A percentile compares a stretch with the other conserved stretches of the same genome.
These are phyloP conservation scores for Juncus inflexus DNA, from an alignment of 176 grass and related monocot genomes.

Conservation along the genomic window DNA sequence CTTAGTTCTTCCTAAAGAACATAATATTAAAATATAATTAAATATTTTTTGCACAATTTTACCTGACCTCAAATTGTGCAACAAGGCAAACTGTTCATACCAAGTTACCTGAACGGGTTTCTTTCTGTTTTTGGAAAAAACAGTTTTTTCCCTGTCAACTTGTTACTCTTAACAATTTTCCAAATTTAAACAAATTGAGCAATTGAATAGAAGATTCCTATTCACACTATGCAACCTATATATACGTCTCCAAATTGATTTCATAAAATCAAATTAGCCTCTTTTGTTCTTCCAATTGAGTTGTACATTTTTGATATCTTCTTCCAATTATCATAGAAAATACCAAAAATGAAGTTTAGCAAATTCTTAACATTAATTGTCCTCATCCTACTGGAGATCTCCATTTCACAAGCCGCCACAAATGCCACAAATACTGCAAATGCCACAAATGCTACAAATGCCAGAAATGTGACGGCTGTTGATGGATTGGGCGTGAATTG, in stretches of 20 bases:
- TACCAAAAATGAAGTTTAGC: not conserved
- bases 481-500: constrained; percentile 60
- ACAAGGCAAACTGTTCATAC: no score
- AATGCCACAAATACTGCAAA: not conserved
- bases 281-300: not conserved
- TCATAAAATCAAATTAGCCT: not conserved
- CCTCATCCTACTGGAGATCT: not conserved
- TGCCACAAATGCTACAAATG: not conserved
- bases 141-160: not conserved
- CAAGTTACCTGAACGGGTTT: no score
- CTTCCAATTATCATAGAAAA: constrained; percentile 13
- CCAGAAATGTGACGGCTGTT: not conserved
- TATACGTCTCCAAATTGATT: constrained; percentile 9
- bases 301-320: not conserved
- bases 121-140: constrained; percentile 5
- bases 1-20: no score
- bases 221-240: constrained; percentile 8
- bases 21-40: no score
- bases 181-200: constrained; percentile 21
- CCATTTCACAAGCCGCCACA: not conserved
- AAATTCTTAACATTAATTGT: not conserved
- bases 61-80: no score
- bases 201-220: constrained; percentile 6
- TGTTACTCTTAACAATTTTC: not conserved
- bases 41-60: no score